Evolutionary conservation across 371 early-diverging fungal species (phyloP), one percentile per base, ranked within the genome.

Genomic region (Mortierella sp.): DNA sequence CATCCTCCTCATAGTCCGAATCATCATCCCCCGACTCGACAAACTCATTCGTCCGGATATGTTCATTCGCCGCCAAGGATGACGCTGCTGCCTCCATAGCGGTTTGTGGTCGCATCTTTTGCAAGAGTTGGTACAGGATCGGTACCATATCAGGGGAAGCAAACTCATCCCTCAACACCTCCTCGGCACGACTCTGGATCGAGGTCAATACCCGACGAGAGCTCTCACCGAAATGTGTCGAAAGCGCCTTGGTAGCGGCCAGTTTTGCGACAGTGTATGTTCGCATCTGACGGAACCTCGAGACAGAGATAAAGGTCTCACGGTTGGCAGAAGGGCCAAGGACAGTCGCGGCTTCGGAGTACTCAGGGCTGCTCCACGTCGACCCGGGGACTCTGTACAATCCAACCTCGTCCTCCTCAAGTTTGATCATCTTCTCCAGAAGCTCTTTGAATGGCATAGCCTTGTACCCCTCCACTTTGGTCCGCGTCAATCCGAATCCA

Each of bases 201-300:
- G 68, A 68, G 10, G 11, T 38, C 42, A 68, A 31, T 14, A 34
- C 31, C 28, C 63, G 63, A 10, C 63, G 31, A 28, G 63, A 63
- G 34, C 34, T 63, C 34, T 63, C 63, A 16, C 63, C 63, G 14
- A 63, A 63, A 14, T 63, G 63, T 13, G 31, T 14, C 28, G 34
- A 16, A 13, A 63, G 38, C 7, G 42, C 68, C 68, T 68, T 68
- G 42, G 9, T 8, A 3, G 68, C 68, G 2, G 68, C 68, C 10
- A 16, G 38, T 8, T 68, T 38, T 8, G 68, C 68, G 7, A 42
- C 68, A 42, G 21, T 21, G 19, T 42, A 68, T 9, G 68, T 68
- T 1, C 44, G 68, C 42, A 68, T 38, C 34, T 68, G 68, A 42
- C 68, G 68, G 68, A 68, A 68, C 42, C 68, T 68, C 42, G 68